Conservation (phyloP, 768 basidiomycete genomes). For the Tulasnella sp. region DNA sequence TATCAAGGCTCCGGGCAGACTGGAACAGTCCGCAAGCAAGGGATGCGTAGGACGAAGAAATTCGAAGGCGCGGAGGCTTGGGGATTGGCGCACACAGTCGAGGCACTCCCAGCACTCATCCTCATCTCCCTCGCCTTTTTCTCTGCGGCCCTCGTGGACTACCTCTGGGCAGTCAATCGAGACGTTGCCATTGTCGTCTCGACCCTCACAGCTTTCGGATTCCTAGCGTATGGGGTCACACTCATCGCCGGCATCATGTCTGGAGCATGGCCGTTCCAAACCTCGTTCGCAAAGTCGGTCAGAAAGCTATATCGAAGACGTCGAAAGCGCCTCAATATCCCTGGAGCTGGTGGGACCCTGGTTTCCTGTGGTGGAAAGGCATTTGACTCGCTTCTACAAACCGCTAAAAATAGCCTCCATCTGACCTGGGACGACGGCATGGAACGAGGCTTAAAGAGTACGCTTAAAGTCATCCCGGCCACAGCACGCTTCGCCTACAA, state of each 20-base stretch:
- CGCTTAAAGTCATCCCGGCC: too few species aligned
- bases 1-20: background rate
- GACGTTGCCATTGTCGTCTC: background rate
- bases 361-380: too few species aligned
- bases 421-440: too few species aligned
- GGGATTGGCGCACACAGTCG: background rate
- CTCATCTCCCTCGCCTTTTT: conserved; percentile 4
- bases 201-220: background rate
- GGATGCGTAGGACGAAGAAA: background rate
- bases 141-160: conserved; percentile 5
- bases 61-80: conserved; percentile 4
- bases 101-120: background rate
- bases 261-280: conserved; percentile 7
- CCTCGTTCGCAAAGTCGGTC: background rate
- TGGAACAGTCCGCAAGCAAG: background rate
- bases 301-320: too few species aligned
- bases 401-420: too few species aligned
- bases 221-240: background rate
- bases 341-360: too few species aligned
- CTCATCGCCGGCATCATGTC: background rate
- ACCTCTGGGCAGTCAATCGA: background rate
- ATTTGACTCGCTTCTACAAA: too few species aligned
- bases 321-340: too few species aligned
- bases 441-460: too few species aligned
- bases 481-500: too few species aligned